Conservation (phyloP, 495 filamentous ascomycete genomes). For the Entonaema liquescens region DNA sequence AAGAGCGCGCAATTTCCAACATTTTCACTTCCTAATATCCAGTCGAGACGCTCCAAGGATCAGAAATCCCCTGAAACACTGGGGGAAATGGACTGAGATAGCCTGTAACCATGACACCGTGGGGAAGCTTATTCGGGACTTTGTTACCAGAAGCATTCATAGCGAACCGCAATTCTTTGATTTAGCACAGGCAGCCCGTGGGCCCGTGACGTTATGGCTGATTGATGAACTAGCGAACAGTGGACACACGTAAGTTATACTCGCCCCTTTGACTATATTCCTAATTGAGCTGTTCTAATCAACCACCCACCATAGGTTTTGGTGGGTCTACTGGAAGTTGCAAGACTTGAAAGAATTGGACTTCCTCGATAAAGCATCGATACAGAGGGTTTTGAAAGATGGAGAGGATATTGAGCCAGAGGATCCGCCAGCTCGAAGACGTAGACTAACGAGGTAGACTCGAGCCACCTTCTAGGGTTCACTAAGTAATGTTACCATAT, state of each 20-base stretch:
- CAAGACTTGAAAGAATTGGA: background rate
- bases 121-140: background rate
- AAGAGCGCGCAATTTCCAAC: background rate
- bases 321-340: background rate
- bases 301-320: background rate
- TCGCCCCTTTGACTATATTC: background rate
- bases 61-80: background rate
- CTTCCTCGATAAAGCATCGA: background rate
- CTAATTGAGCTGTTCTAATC: background rate
- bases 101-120: background rate
- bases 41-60: background rate
- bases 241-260: background rate
- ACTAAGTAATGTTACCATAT: no score
- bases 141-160: background rate
- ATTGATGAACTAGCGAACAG: background rate
- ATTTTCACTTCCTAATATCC: background rate
- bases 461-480: no score
- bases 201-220: background rate
- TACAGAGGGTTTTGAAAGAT: background rate
- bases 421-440: background rate
- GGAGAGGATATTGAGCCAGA: background rate
- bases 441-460: background rate
- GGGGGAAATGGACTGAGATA: background rate
- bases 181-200: background rate
- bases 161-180: background rate